Conservation (phyloP, 495 filamentous ascomycete species). For the Parmelia sp. region DNA sequence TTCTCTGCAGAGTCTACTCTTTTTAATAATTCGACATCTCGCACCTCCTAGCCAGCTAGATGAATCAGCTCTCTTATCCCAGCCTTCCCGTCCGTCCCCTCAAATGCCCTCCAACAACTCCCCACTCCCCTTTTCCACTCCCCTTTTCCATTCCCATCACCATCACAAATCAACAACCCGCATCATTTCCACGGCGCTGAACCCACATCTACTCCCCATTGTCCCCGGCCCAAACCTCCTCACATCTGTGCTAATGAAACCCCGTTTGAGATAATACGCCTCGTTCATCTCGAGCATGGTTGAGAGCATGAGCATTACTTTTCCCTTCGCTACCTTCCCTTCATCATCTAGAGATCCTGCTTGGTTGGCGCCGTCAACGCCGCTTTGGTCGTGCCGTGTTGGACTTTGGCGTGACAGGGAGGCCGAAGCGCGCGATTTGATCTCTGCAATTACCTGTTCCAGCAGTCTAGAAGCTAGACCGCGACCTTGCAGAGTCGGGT, state of each 20-base stretch:
- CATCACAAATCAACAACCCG: constrained; percentile 2
- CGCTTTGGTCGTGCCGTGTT: no score
- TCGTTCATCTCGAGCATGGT: constrained; percentile 22
- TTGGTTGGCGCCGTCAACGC: neutral
- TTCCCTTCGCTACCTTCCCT: neutral
- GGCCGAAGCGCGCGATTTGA: constrained; percentile 1
- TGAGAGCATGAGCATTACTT: constrained; percentile 12
- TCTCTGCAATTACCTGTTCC: neutral
- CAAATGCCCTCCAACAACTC: neutral
- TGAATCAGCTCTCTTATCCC: no score
- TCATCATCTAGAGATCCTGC: neutral
- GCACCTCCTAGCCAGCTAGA: no score
- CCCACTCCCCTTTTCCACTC: neutral
- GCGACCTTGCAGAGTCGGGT: constrained; percentile 8
- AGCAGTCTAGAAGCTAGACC: constrained; percentile 10
- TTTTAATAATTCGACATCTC: no score
- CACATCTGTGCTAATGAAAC: constrained; percentile 4
- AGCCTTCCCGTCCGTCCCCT: no score
- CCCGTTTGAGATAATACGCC: constrained; percentile 13
- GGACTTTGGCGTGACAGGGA: neutral
- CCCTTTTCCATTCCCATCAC: no score
- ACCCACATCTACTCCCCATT: constrained; percentile 17
- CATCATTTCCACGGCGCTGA: constrained; percentile 22
- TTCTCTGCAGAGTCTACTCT: no score
- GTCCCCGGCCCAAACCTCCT: constrained; percentile 9